These are phyloP conservation scores for Endogone sp. DNA, from an alignment of 192 early-diverging fungal genomes.

Conservation along the genomic window DNA sequence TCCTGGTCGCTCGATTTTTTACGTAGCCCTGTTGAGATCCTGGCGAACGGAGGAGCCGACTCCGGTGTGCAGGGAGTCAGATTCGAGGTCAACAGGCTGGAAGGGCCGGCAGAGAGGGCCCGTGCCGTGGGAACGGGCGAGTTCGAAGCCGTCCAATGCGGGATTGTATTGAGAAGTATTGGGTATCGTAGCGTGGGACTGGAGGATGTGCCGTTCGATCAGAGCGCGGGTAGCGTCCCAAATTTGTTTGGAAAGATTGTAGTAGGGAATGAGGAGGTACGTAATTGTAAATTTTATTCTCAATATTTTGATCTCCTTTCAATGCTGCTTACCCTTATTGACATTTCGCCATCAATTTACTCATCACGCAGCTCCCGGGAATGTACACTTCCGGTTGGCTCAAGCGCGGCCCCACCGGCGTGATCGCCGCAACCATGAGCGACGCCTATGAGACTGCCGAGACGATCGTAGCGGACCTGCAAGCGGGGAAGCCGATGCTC, in stretches of 20 bases:
- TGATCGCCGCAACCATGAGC: slow-evolving; percentile 92
- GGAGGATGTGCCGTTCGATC: slow-evolving; percentile 76
- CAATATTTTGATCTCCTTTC: background rate
- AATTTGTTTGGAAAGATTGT: slow-evolving; percentile 70
- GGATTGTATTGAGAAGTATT: slow-evolving; percentile 76
- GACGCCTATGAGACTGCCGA: slow-evolving; percentile 91
- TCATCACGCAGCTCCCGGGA: slow-evolving; percentile 52
- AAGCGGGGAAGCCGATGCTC: slow-evolving; percentile 38
- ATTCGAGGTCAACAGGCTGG: slow-evolving; percentile 65
- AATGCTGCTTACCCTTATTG: slow-evolving; percentile 1
- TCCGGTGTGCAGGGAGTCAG: slow-evolving; percentile 33
- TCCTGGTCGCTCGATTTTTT: slow-evolving; percentile 74
- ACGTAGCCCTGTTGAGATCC: slow-evolving; percentile 62
- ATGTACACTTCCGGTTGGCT: slow-evolving; percentile 93
- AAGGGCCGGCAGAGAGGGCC: slow-evolving; percentile 50
- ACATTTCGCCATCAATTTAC: no score
- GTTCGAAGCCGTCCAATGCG: slow-evolving; percentile 52
- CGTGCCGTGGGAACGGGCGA: slow-evolving; percentile 59
- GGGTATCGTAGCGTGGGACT: slow-evolving; percentile 80
- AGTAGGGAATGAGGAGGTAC: slow-evolving; percentile 10
- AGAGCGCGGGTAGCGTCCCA: slow-evolving; percentile 57
- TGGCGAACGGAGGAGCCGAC: background rate
- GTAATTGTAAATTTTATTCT: background rate
- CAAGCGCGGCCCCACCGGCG: slow-evolving; percentile 91
- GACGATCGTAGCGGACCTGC: slow-evolving; percentile 60